Base-by-base conservation (phyloP, 2,329 filamentous ascomycete genomes). In the Phoma herbarum region DNA sequence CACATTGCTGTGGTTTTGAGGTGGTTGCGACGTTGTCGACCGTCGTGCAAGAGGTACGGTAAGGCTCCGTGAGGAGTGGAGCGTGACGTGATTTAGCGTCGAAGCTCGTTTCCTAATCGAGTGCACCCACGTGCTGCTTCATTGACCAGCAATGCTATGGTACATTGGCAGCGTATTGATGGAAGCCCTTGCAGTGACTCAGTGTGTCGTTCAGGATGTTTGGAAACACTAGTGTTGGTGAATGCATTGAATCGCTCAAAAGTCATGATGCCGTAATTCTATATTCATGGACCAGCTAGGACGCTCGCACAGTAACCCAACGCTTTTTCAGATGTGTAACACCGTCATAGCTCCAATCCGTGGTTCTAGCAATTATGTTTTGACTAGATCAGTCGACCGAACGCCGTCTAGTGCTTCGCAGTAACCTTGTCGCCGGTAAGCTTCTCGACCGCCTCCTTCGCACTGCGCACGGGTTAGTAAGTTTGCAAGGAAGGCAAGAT, bases 381-480 rank as follows among this genome's bases (percentile, higher is more conserved):
- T 43, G 33, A 31, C 45, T 60, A 57, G 35, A 61, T 43, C 49
- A 37, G 51, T 37, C 44, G 49, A 58, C 56, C 49, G 45, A 69
- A 72, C 66, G 64, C 71, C 66, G 49, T 79, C 77, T 85, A 88
- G 78, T 88, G 86, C 81, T 88, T 88, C 41, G 86, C 86, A 61
- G 85, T 88, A 69, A 88, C 86, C 59, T 77, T 71, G 33, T 89
- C 86, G 68, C 86, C 86, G 37, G 86, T 89, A 70, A 86, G 76
- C 79, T 86, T 87, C 80, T 88, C 86, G 63, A 88, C 86, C 69
- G 82, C 80, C 70, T 89, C 86, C 76, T 89, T 89, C 62, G 86
- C 86, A 75, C 86, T 86, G 65, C 75, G 60, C 52, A 65, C 8
- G 35, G 29, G 68, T 76, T 68, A 76, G 73, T 44, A 41, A 56